Evolutionary conservation across 257 asterid genomes (phyloP).

Genomic region (Nicotiana noctiflora): DNA sequence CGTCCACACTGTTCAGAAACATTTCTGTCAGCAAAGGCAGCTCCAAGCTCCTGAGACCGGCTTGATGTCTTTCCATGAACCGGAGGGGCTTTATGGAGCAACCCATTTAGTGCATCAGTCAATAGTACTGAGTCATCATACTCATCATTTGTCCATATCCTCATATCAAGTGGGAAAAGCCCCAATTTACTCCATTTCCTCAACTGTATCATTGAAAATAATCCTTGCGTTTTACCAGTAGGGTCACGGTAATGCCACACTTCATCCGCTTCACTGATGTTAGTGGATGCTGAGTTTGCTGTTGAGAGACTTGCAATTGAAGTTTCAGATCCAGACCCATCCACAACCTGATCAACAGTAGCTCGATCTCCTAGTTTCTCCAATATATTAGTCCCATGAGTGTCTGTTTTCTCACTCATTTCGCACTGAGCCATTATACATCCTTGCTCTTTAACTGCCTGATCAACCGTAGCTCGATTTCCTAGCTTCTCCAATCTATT

Average conservation of each 20-base stretch:
- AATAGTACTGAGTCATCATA: slow-evolving; percentile 55
- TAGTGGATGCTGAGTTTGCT: slow-evolving; percentile 28
- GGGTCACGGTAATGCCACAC: slow-evolving; percentile 89
- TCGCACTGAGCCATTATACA: background rate
- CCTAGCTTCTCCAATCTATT: slow-evolving; percentile 5
- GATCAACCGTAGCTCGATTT: slow-evolving; percentile 14
- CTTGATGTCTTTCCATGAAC: slow-evolving; percentile 21
- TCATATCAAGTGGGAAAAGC: slow-evolving; percentile 58
- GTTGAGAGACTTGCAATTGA: slow-evolving; percentile 23
- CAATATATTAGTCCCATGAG: slow-evolving; percentile 1
- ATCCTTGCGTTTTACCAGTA: slow-evolving; percentile 65
- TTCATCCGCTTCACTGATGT: slow-evolving; percentile 50
- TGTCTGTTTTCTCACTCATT: background rate
- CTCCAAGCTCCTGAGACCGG: slow-evolving; percentile 21
- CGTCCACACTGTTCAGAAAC: background rate
- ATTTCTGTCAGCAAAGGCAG: slow-evolving; percentile 20
- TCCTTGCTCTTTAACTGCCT: slow-evolving; percentile 33
- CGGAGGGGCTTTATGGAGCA: slow-evolving; percentile 34
- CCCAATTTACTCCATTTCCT: slow-evolving; percentile 59
- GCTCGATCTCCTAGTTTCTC: background rate
- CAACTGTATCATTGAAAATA: slow-evolving; percentile 61
- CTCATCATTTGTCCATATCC: slow-evolving; percentile 70
- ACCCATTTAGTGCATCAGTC: slow-evolving; percentile 48
- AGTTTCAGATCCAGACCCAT: slow-evolving; percentile 42
- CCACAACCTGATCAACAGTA: slow-evolving; percentile 26